Evolutionary conservation across 495 filamentous ascomycete species (phyloP), one percentile per base, ranked within the genome.

Genomic region (Penicillium atrosanguineum): DNA sequence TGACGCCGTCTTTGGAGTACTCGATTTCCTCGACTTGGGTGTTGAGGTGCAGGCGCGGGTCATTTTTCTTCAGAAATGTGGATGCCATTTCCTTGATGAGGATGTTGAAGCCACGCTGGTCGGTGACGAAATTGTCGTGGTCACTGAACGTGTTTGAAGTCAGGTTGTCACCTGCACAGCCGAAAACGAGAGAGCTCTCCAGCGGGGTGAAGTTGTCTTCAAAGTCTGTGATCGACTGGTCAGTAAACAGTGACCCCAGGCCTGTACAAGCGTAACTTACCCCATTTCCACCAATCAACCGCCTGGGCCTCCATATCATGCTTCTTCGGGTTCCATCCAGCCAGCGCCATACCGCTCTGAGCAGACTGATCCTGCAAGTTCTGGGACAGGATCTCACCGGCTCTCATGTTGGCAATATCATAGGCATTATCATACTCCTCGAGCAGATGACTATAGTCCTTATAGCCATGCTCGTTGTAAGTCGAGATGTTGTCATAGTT

Each of bases 31-130:
- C 83, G 14, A 91, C 76, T 26, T 76, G 65, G 7, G 81, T 84
- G 62, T 83, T 81, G 14, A 88, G 75, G 26, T 79, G 64, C 6
- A 90, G 71, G 8, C 85, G 75, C 1, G 78, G 61, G 62, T 89
- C 85, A 25, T 83, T 73, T 3, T 69, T 56, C 9, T 59, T 59
- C 7, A 89, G 73, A 61, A 87, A 87, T 1, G 79, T 82, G 4
- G 72, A 72, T n/a, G 86, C 87, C 55, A 87, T 80, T 28, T 77
- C 74, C 19, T 79, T 69, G 45, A 90, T 78, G 40, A 84, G 81
- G 36, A 73, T 61, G 61, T 81, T 86, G 69, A 83, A 90, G n/a
- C 87, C 87, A 4, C 83, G 76, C 36, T 79, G 78, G 63, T 91
- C 87, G 52, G 74, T 71, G 21, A 87, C 85, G 52, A 81, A 85